Evolutionary conservation across 2,329 filamentous ascomycete genomes (phyloP), one percentile per base, ranked within the genome.

Genomic region (Zalaria sp.): DNA sequence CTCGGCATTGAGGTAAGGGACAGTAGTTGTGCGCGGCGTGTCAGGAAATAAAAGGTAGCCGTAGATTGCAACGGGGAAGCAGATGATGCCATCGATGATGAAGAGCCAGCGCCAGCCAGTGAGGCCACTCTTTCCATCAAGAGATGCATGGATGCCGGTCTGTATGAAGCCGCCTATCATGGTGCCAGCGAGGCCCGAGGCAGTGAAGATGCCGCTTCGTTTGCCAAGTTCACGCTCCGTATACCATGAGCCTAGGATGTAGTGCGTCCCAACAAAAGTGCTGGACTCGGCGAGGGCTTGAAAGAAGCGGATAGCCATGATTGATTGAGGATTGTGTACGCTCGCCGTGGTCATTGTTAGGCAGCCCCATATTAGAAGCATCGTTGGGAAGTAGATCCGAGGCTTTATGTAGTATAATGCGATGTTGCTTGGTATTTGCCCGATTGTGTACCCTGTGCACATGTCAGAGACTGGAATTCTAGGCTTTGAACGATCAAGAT

Each of bases 381-480:
- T 58, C 5, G 62, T 59, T 0, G 73, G 72, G 4, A 75, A 83
- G 57, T 0, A 66, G 62, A 2, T 72, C 77, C 79, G 79, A 83
- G 43, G 74, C 10, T 36, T 63, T 0, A 71, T 48, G 55, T 64
- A 73, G 42, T 66, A 62, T 55, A 75, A 68, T 1, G 69, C 53
- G 8, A 57, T 40, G 5, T 51, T 49, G 0, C 53, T 72, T 0
- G 71, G 71, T 5, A 74, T 53, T 49, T 72, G 68, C 4, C 69
- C 69, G 0, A 68, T 51, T 1, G 73, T 69, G 1, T 68, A 67
- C 0, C 40, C 40, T 36, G 29, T 8, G 53, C 35, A 46, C 74
- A 81, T 46, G 73, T 64, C n/a, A 76, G 67, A 2, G 77, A 78
- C 39, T 69, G 78, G 79, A 40, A 69, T 72, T 0, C 75, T 75